Conservation (phyloP, 306 rosid species). For the Malus domestica region ASM211411v1 NC_041801.1:9221501-9222000, state of each 20-base stretch:
- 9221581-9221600: too few relatives aligned
- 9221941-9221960: neutral
- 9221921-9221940: neutral
- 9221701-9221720: neutral
- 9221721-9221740: neutral
- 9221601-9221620: too few relatives aligned
- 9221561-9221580: too few relatives aligned
- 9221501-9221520: too few relatives aligned
- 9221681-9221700: neutral
- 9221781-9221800: neutral
- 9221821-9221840: neutral
- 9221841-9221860: neutral
- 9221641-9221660: too few relatives aligned
- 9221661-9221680: too few relatives aligned
- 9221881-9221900: neutral
- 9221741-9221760: neutral
- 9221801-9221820: neutral
- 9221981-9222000: conserved; percentile 11
- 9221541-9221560: too few relatives aligned
- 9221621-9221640: too few relatives aligned
- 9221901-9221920: neutral
- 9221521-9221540: too few relatives aligned
- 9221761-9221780: neutral
- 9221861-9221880: neutral
- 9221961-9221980: neutral